A percentile compares a stretch with the other conserved stretches of the same genome.
Evolutionary conservation across 345 rosid genomes (phyloP).

Genomic region (Bruguiera sexangula): DNA sequence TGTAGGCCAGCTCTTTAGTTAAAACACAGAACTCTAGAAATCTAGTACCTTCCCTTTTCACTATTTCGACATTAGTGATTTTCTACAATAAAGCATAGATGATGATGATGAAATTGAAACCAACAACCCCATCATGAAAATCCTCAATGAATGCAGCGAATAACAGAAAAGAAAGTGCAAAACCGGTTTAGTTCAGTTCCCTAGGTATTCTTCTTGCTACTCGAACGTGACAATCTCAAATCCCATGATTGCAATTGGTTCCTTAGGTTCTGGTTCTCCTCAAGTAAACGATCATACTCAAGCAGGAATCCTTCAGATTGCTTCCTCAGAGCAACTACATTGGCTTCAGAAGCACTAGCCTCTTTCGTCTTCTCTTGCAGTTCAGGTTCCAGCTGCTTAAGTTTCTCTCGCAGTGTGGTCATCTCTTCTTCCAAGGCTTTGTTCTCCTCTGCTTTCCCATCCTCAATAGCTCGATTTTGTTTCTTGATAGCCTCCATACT

Average conservation of each 20-base stretch:
- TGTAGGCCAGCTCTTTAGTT: conserved; percentile 50
- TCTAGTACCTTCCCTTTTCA: conserved; percentile 3
- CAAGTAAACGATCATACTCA: conserved; percentile 82
- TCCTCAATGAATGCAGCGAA: conserved; percentile 2
- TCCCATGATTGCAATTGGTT: conserved; percentile 67
- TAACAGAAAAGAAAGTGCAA: neutral
- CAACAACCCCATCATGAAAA: conserved; percentile 14
- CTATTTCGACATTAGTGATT: neutral
- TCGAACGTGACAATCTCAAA: conserved; percentile 45
- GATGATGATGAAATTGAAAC: conserved; percentile 10
- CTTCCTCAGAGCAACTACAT: conserved; percentile 70
- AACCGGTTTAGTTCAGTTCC: conserved; percentile 11
- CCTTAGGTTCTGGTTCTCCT: conserved; percentile 70
- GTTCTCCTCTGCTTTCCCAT: conserved; percentile 54
- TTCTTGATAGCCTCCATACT: conserved; percentile 71
- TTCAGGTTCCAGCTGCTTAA: conserved; percentile 48
- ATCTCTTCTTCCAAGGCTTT: conserved; percentile 59
- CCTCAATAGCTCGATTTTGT: conserved; percentile 56
- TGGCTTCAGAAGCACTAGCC: conserved; percentile 55
- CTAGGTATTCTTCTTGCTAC: conserved; percentile 72
- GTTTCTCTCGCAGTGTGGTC: conserved; percentile 32
- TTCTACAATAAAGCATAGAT: conserved; percentile 10
- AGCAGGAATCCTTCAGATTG: conserved; percentile 94
- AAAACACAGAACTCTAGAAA: conserved; percentile 5
- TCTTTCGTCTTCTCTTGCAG: conserved; percentile 54